Evolutionary conservation across 352 stramenopile genomes (phyloP).

Genomic region (Pythium volutum): DNA sequence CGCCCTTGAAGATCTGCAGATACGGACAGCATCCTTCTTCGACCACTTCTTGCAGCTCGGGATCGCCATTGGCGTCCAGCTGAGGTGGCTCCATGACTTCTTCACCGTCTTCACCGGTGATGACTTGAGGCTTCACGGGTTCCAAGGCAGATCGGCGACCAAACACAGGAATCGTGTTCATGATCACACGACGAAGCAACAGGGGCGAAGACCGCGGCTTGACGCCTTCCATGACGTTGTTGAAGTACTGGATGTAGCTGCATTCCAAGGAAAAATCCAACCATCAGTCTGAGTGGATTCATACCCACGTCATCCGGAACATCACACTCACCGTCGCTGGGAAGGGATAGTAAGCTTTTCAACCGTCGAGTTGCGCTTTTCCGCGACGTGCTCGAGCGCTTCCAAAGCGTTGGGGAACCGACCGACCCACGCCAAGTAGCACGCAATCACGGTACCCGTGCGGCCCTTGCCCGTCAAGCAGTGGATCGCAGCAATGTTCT

Average conservation of each 20-base stretch:
- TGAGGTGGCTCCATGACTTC: conserved; percentile 15
- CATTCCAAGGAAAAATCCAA: background rate
- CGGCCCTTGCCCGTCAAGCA: conserved; percentile 96
- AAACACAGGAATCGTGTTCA: conserved; percentile 93
- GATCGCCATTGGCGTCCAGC: conserved; percentile 30
- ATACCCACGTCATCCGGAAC: background rate
- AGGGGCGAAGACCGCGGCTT: conserved; percentile 93
- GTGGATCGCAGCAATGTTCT: conserved; percentile 96
- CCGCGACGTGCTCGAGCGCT: conserved; percentile 92
- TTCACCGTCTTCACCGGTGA: conserved; percentile 29
- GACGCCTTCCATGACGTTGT: conserved; percentile 96
- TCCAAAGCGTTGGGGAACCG: conserved; percentile 90
- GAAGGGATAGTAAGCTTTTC: conserved; percentile 96
- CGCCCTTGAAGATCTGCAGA: conserved; percentile 97
- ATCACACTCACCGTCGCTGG: conserved; percentile 81
- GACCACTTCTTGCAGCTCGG: conserved; percentile 56
- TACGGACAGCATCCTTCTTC: conserved; percentile 95
- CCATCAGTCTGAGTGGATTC: background rate
- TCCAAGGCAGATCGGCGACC: conserved; percentile 60
- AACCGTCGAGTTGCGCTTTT: conserved; percentile 82
- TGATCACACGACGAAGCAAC: conserved; percentile 94
- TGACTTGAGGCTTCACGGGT: conserved; percentile 37
- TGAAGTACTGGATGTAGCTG: conserved; percentile 97
- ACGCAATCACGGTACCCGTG: conserved; percentile 93
- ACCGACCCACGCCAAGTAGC: conserved; percentile 95